Conservation (phyloP, 2,329 filamentous ascomycete species). For the Diplodia mutila region DNA sequence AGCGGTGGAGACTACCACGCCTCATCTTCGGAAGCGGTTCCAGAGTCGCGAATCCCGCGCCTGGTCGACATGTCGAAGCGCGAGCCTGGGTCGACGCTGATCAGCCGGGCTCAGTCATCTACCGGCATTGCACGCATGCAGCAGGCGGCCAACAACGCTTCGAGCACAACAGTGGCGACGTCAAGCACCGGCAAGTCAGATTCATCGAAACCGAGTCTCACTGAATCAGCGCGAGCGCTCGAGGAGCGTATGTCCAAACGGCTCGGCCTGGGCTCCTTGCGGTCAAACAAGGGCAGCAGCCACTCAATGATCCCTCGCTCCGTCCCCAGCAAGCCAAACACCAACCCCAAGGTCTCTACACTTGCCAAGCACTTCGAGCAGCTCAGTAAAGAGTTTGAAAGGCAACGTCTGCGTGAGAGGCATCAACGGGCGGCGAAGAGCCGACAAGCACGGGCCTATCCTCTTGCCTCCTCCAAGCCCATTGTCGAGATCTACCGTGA, state of each 20-base stretch:
- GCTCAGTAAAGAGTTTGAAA: constrained; percentile 93
- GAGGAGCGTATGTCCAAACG: constrained; percentile 81
- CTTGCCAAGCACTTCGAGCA: constrained; percentile 96
- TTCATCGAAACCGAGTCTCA: constrained; percentile 35
- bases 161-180: constrained; percentile 29
- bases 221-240: constrained; percentile 44
- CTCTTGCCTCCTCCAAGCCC: constrained; percentile 89
- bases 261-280: constrained; percentile 67
- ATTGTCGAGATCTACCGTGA: constrained; percentile 96
- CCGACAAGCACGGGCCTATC: constrained; percentile 77
- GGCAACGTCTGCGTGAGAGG: constrained; percentile 84
- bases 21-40: not conserved
- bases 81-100: constrained; percentile 33
- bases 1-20: constrained; percentile 5
- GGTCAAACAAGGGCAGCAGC: constrained; percentile 55
- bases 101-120: constrained; percentile 42
- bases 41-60: constrained; percentile 46
- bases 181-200: constrained; percentile 31
- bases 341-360: constrained; percentile 81
- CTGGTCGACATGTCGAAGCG: constrained; percentile 40
- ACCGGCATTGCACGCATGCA: constrained; percentile 23
- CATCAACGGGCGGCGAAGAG: constrained; percentile 79
- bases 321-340: constrained; percentile 69
- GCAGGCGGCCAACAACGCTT: constrained; percentile 24
- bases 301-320: constrained; percentile 87